These are phyloP conservation scores for Metschnikowia similis DNA, from an alignment of 805 yeast species.

Conservation along the genomic window DNA sequence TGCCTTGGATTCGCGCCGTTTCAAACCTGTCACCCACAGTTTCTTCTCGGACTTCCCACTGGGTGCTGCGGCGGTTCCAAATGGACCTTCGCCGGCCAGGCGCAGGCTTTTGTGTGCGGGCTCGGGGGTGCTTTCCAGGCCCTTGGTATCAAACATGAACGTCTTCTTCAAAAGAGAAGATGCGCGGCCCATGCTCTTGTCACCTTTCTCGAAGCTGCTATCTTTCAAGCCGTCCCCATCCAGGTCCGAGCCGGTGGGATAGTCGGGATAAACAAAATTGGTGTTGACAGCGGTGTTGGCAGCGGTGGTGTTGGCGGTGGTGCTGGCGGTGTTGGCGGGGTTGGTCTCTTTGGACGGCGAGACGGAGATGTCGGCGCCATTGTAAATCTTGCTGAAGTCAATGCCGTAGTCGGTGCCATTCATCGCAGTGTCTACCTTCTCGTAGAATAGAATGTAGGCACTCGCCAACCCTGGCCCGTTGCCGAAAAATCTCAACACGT, in stretches of 20 bases:
- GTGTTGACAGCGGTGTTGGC: neutral
- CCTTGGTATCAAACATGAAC: constrained; percentile 24
- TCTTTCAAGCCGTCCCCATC: constrained; percentile 1
- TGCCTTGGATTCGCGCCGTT: constrained; percentile 25
- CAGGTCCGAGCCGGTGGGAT: constrained; percentile 1
- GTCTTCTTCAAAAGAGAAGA: constrained; percentile 28
- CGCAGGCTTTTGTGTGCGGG: constrained; percentile 5
- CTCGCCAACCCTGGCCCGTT: constrained; percentile 84
- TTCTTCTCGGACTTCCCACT: constrained; percentile 27
- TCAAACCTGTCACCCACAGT: constrained; percentile 39
- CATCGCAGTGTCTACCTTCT: constrained; percentile 40
- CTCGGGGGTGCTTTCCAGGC: constrained; percentile 11
- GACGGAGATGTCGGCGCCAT: constrained; percentile 35
- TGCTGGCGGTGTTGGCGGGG: neutral
- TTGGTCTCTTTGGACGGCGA: constrained; percentile 3
- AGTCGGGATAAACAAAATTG: neutral
- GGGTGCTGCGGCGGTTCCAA: neutral
- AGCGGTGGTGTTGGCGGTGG: too few relatives aligned
- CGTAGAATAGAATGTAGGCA: constrained; percentile 86
- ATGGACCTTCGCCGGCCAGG: neutral
- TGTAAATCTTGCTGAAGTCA: constrained; percentile 77
- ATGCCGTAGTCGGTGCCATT: constrained; percentile 38
- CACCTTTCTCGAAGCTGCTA: neutral
- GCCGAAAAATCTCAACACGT: constrained; percentile 83
- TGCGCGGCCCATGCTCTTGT: constrained; percentile 7